These are phyloP conservation scores for Monosporascus cannonballus DNA, from an alignment of 2,329 filamentous ascomycete genomes.

Conservation along the genomic window DNA sequence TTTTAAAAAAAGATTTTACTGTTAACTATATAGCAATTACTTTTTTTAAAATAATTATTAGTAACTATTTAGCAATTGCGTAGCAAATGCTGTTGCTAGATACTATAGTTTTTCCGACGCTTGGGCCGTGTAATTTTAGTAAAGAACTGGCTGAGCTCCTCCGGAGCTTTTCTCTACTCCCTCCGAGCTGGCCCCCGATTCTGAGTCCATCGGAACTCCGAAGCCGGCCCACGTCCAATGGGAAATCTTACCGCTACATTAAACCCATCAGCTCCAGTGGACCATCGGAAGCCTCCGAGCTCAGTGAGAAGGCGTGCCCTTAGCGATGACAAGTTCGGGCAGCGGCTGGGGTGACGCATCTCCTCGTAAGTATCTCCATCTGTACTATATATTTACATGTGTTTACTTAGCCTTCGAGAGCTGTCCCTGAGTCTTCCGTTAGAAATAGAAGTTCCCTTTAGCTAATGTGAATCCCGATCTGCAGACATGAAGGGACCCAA, in stretches of 20 bases:
- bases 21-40: too few relatives aligned
- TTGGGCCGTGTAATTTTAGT: too few relatives aligned
- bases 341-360: neutral
- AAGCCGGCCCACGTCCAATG: constrained; percentile 16
- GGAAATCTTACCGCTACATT: constrained; percentile 5
- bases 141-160: too few relatives aligned
- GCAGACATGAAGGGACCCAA: constrained; percentile 60
- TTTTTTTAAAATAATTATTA: too few relatives aligned
- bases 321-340: constrained; percentile 18
- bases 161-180: too few relatives aligned
- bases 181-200: too few relatives aligned
- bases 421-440: neutral
- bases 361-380: too few relatives aligned
- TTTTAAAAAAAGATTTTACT: too few relatives aligned
- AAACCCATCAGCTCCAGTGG: neutral
- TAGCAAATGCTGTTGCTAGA: too few relatives aligned
- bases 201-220: constrained; percentile 12
- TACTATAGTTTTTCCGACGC: too few relatives aligned
- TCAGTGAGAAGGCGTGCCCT: constrained; percentile 5
- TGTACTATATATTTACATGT: too few relatives aligned
- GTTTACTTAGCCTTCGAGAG: neutral
- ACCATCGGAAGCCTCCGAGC: neutral
- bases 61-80: too few relatives aligned
- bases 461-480: constrained; percentile 15
- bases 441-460: neutral